Evolutionary conservation across 331 rosid genomes (phyloP).

Genomic region (Pyracantha coccinea): DNA sequence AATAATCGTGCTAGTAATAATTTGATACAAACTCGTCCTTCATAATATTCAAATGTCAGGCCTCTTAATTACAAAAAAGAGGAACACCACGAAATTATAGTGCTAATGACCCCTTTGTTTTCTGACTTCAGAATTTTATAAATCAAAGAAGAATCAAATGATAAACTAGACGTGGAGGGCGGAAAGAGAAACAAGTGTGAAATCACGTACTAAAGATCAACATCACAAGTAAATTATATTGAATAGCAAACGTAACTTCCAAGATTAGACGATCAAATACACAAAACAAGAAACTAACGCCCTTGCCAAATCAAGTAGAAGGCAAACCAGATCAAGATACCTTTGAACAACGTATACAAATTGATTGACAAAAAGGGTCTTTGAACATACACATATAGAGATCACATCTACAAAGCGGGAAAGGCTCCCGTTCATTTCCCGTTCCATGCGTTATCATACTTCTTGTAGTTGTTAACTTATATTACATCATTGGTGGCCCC

Average conservation of each 20-base stretch:
- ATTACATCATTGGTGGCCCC: constrained; percentile 6
- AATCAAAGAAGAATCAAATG: no score
- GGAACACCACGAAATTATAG: no score
- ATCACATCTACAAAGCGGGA: constrained; percentile 29
- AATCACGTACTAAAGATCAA: background rate
- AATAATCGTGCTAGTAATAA: no score
- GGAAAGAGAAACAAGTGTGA: no score
- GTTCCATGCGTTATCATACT: background rate
- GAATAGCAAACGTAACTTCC: background rate
- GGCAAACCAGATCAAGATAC: constrained; percentile 3
- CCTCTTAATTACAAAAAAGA: no score
- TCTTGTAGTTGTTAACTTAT: background rate
- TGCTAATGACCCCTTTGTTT: no score
- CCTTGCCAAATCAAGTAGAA: background rate
- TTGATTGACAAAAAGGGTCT: background rate
- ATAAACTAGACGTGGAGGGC: no score
- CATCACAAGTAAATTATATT: background rate
- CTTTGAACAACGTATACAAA: constrained; percentile 1
- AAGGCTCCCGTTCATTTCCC: constrained; percentile 2
- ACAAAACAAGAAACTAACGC: background rate
- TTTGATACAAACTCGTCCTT: no score
- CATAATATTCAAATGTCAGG: no score
- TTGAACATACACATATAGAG: background rate
- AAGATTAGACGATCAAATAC: no score
- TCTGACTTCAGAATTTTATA: no score